These are phyloP conservation scores for Solanum appendiculatum DNA, from an alignment of 257 asterid genomes.

Conservation along the genomic window DNA sequence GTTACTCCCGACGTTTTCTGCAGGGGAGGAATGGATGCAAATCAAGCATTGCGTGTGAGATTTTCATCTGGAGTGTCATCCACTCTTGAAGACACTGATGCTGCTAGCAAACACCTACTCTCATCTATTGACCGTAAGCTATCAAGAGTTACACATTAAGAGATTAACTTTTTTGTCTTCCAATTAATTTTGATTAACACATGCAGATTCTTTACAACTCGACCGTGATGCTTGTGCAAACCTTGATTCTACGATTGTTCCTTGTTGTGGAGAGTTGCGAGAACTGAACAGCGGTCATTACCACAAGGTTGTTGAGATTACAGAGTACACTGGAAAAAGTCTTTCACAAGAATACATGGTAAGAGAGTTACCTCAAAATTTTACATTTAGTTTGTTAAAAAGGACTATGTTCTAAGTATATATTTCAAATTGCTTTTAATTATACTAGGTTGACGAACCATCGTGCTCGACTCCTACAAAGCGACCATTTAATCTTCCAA, in stretches of 20 bases:
- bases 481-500: slow-evolving; percentile 65
- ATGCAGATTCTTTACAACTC: slow-evolving; percentile 82
- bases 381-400: background rate
- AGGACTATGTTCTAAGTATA: background rate
- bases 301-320: slow-evolving; percentile 70
- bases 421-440: background rate
- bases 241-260: slow-evolving; percentile 74
- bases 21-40: slow-evolving; percentile 86
- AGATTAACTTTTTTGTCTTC: background rate
- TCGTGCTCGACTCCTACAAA: slow-evolving; percentile 81
- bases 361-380: slow-evolving; percentile 2
- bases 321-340: slow-evolving; percentile 81
- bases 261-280: slow-evolving; percentile 77
- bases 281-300: slow-evolving; percentile 69
- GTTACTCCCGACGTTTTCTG: background rate
- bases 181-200: background rate
- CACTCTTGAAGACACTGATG: slow-evolving; percentile 65
- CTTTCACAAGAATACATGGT: slow-evolving; percentile 81
- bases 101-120: slow-evolving; percentile 74
- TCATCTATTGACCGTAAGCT: slow-evolving; percentile 83
- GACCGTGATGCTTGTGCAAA: slow-evolving; percentile 78
- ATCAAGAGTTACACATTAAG: background rate
- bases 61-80: slow-evolving; percentile 77
- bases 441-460: slow-evolving; percentile 73
- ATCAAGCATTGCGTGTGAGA: slow-evolving; percentile 46